Base-by-base conservation (phyloP, 768 basidiomycete species). In the Tubosaeta brunneosetosa region DNA sequence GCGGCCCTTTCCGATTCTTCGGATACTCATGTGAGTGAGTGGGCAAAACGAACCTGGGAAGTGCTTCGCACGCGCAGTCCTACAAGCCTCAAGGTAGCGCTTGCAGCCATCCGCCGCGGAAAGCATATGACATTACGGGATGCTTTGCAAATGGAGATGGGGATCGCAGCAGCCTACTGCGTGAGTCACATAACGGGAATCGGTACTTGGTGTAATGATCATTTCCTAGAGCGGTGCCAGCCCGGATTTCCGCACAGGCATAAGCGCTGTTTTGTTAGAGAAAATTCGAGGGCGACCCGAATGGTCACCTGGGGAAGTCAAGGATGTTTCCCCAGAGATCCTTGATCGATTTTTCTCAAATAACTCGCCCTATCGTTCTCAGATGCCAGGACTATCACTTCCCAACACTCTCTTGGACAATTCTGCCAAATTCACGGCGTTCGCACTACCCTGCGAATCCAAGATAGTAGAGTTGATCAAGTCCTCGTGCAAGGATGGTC, bases 31-130 rank as follows among this genome's bases (percentile, higher is more conserved):
- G 74, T 93, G 47, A 75, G 75, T 46, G 64, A 70, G 38, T 98
- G 94, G 94, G 94, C 95, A 6, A 68, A 73, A 52, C 67, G 78
- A 51, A 92, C 93, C 4, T 68, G 89, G 52, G 71, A 74, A 13
- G 72, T 73, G 31, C 71, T 99, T 52, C 73, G 80, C 37, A 57
- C 78, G 59, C 82, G 91, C 38, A 94, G 93, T 70, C 95, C 95
- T 11, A 97, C 94, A 1, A 94, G 92, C 60, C 77, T 97, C 58
- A 91, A 90, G 66, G 87, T 98, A 33, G 82, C 94, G n/a, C 75
- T 98, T 19, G 73, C 78, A 60, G 89, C 91, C 1, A 80, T 94
- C 50, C 83, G 87, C 44, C 73, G 73, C 53, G 94, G 91, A n/a
- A 81, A 75, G 60, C 70, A 71, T 2, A 69, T 85, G 75, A 65